Evolutionary conservation across 805 yeast species (phyloP), one percentile per base, ranked within the genome.

Genomic region (Teunomyces kruisii): DNA sequence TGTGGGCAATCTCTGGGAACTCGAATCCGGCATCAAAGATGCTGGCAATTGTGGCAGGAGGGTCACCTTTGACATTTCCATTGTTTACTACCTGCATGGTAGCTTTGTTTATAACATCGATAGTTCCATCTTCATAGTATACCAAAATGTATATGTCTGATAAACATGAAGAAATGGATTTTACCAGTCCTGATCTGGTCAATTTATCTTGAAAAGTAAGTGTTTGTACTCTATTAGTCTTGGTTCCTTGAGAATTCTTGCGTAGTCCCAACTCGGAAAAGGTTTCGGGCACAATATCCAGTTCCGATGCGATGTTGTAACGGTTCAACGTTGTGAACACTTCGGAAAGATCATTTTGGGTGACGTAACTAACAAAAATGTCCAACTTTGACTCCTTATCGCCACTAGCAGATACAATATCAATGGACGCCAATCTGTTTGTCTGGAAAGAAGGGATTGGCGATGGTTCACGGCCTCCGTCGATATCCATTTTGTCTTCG

Each of bases 21-120:
- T 66, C 59, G 55, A 75, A 83, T 0, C 86, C 88, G 5, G 78
- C 70, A 50, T 82, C 86, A 26, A 73, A 63, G 2, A 82, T 52
- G 0, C 79, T 64, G 2, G 70, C 55, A 4, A 80, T 64, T 0
- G 68, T 44, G 0, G 52, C 22, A 2, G 78, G 73, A 28, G 55
- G 51, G 2, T 65, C 39, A n/a, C 32, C 40, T 4, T 17, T 31
- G 7, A 27, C 28, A 12, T 45, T 31, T 16, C 26, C 15, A 4
- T 48, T 46, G 47, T 51, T 53, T n/a, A 55, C 48, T 9, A 61
- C 27, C 9, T 49, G 52, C 67, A 68, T 53, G 2, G 59, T 45
- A 1, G 44, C 47, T 35, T 83, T 65, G 35, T 74, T 70, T 36
- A 82, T 55, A 1, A 78, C 46, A 49, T 74, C 76, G n/a, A 80